Percentiles rank a stretch among this genome's conserved stretches.
Evolutionary conservation across 2,329 filamentous ascomycete species (phyloP).

Genomic region (Sclerotinia minor): DNA sequence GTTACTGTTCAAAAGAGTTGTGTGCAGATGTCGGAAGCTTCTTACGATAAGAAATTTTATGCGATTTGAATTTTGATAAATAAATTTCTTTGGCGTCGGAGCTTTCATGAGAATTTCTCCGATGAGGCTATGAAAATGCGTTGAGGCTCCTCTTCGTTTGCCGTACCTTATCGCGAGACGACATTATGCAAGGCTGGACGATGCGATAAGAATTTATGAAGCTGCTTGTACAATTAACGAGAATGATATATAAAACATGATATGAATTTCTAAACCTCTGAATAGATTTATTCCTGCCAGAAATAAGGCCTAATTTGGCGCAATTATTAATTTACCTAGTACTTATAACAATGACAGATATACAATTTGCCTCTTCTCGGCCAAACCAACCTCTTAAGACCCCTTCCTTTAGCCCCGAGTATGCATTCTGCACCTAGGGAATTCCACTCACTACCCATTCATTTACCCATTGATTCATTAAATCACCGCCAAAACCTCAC

Average conservation of each 20-base stretch:
- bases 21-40: slow-evolving; percentile 10
- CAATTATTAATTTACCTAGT: not conserved
- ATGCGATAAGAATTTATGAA: slow-evolving; percentile 17
- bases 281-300: not conserved
- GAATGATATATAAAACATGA: not conserved
- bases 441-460: not conserved
- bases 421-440: not conserved
- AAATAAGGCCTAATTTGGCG: not conserved
- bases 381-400: slow-evolving; percentile 1
- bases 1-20: slow-evolving; percentile 3
- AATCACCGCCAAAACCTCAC: not conserved
- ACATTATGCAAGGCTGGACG: slow-evolving; percentile 14
- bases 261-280: not conserved
- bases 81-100: slow-evolving; percentile 26
- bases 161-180: slow-evolving; percentile 17
- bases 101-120: not conserved
- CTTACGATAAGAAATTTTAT: slow-evolving; percentile 23
- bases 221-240: slow-evolving; percentile 1
- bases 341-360: not conserved
- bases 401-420: not conserved
- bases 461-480: not conserved
- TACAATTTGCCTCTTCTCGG: not conserved
- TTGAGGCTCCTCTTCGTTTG: too few species aligned
- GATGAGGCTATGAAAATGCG: slow-evolving; percentile 6
- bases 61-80: slow-evolving; percentile 25